Conservation (phyloP, 2,329 filamentous ascomycete species). For the Leptographium galeiforme region DNA sequence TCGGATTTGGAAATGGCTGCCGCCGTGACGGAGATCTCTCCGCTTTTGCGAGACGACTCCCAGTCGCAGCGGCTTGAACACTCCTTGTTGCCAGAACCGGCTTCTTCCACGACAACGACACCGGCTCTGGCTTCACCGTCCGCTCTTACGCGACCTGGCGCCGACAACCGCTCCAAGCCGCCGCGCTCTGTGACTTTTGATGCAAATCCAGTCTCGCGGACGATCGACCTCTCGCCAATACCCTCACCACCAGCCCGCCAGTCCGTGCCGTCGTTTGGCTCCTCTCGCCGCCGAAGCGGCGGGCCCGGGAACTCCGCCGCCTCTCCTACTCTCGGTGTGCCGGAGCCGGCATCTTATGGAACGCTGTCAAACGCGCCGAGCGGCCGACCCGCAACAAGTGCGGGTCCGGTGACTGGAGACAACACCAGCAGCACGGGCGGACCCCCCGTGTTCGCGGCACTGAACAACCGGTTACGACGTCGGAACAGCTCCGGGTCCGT, state of each 20-base stretch:
- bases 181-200: constrained; percentile 66
- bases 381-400: background rate
- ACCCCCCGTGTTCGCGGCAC: constrained; percentile 56
- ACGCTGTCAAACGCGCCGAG: constrained; percentile 1
- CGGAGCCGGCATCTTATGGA: constrained; percentile 14
- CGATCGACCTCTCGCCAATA: constrained; percentile 32
- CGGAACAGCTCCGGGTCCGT: constrained; percentile 62
- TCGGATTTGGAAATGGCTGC: constrained; percentile 4
- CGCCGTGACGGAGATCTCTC: constrained; percentile 7
- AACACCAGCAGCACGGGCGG: constrained; percentile 24
- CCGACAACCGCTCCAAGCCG: constrained; percentile 27
- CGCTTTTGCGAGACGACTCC: constrained; percentile 7
- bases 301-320: constrained; percentile 16
- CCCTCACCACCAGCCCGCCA: constrained; percentile 14
- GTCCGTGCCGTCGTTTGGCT: constrained; percentile 15
- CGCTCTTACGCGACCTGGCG: constrained; percentile 9
- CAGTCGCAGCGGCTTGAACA: background rate
- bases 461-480: constrained; percentile 79
- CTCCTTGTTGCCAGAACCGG: background rate
- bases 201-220: constrained; percentile 50
- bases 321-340: constrained; percentile 20
- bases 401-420: constrained; percentile 14
- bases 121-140: constrained; percentile 6
- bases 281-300: constrained; percentile 12
- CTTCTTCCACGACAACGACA: background rate